Evolutionary conservation across 1,139 yeast genomes (phyloP).

Genomic region (Suzukiozyma palmioleophila): DNA sequence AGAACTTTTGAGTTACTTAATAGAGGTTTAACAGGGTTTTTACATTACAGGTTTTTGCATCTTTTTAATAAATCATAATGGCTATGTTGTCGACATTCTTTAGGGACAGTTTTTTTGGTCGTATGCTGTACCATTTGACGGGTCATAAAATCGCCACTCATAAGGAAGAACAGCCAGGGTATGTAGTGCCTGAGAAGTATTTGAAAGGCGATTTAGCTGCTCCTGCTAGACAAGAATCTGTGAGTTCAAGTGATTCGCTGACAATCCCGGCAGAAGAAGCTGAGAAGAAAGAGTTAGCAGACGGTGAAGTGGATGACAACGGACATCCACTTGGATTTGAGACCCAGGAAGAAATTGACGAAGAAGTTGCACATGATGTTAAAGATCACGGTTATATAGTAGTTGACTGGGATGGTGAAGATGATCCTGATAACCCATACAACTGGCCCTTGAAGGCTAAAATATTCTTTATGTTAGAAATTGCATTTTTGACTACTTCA

Average conservation of each 20-base stretch:
- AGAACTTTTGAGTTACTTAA: no score
- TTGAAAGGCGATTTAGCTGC: slow-evolving; percentile 5
- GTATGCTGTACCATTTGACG: slow-evolving; percentile 28
- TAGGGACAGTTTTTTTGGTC: slow-evolving; percentile 33
- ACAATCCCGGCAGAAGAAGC: slow-evolving; percentile 1
- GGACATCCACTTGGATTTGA: not conserved
- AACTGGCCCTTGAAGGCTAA: slow-evolving; percentile 49
- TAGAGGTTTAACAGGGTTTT: no score
- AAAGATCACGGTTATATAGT: slow-evolving; percentile 8
- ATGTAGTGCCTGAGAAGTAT: slow-evolving; percentile 31
- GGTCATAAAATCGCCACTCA: slow-evolving; percentile 24
- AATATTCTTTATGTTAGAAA: slow-evolving; percentile 31
- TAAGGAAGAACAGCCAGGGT: slow-evolving; percentile 29
- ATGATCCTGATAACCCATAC: slow-evolving; percentile 55
- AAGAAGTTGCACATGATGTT: not conserved
- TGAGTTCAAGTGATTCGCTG: not conserved
- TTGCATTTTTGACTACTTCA: slow-evolving; percentile 44
- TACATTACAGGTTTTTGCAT: no score
- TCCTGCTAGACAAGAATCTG: no score
- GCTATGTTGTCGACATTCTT: slow-evolving; percentile 16
- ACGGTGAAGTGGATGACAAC: not conserved
- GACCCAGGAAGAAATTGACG: not conserved
- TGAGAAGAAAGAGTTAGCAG: not conserved
- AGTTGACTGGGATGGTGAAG: slow-evolving; percentile 43
- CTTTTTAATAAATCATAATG: not conserved